Base-by-base conservation (phyloP, 257 asterid species). In the Lycium barbarum region DNA sequence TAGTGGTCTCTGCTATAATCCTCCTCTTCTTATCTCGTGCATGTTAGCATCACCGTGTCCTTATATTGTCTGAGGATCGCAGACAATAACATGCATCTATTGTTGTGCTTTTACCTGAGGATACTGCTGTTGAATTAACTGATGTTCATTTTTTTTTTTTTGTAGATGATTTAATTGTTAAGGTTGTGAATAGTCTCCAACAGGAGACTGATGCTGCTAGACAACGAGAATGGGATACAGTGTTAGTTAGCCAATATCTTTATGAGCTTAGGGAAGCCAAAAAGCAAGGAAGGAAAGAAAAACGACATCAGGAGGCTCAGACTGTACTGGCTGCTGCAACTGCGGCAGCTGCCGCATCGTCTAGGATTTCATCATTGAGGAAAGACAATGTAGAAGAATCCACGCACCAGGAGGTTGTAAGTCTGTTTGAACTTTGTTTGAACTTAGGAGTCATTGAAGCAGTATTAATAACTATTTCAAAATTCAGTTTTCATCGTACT, bases 311-410 rank as follows among this genome's bases (percentile, higher is more conserved):
- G 88, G 99, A 95, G 88, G 99, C 98, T 81, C 98, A 95, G 91
- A 98, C 97, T 86, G 92, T 95, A 47, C 87, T 97, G 91, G 98
- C 98, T 61, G 99, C 99, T 86, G 99, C 99, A 70, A 92, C 99
- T 86, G 99, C 99, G 73, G 99, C 98, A 38, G 99, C 97, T 80
- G 99, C 98, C 36, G 93, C 98, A 82, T 97, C 99, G 57, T 94
- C 99, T 83, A 89, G 99, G 91, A 84, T 79, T 82, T 92, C 97
- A 58, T 92, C 99, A 65, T 76, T 90, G 86, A 92, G 99, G 92
- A 97, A 94, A 90, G 99, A 97, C 73, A 26, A 89, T 80, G 84
- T 90, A 40, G 98, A 94, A 84, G 98, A 94, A 83, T 85, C 95
- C 88, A 85, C 89, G 33, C 90, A 88, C 54, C 91, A 80, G 79